A percentile compares a stretch with the other conserved stretches of the same genome.
These are phyloP conservation scores for Melocanna baccifera DNA, from an alignment of 176 grass and related monocot genomes.

Conservation along the genomic window DNA sequence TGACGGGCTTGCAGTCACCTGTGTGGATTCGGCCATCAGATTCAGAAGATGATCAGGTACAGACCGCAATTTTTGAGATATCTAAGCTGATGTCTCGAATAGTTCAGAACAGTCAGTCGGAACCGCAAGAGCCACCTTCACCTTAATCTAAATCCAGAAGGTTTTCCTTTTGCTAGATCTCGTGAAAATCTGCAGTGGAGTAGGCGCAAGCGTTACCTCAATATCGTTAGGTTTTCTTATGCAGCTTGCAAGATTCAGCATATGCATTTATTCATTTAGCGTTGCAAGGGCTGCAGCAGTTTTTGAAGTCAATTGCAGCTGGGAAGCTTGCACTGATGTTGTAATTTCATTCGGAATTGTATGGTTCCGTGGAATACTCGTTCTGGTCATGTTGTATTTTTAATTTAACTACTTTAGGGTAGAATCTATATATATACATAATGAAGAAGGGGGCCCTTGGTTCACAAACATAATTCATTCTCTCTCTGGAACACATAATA, in stretches of 20 bases:
- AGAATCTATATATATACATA: constrained; percentile 17
- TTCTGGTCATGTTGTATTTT: constrained; percentile 26
- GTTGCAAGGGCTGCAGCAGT: constrained; percentile 5
- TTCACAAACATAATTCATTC: not conserved
- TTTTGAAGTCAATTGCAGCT: constrained; percentile 53
- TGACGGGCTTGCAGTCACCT: constrained; percentile 39
- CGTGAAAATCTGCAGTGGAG: constrained; percentile 46
- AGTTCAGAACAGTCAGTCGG: constrained; percentile 74
- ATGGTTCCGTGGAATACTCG: constrained; percentile 9
- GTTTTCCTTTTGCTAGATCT: constrained; percentile 54
- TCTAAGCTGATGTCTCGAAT: constrained; percentile 94
- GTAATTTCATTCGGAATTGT: not conserved
- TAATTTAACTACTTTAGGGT: constrained; percentile 24
- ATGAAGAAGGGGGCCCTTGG: constrained; percentile 18
- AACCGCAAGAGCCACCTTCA: constrained; percentile 64
- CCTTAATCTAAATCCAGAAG: constrained; percentile 47
- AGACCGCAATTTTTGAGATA: constrained; percentile 87
- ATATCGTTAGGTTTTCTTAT: constrained; percentile 40
- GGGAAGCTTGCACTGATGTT: constrained; percentile 36
- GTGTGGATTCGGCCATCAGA: constrained; percentile 60
- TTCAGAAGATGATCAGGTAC: constrained; percentile 77
- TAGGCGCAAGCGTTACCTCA: constrained; percentile 33
- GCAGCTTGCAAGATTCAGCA: constrained; percentile 32
- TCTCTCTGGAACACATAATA: not conserved
- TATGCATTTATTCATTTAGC: constrained; percentile 29